Evolutionary conservation across 192 early-diverging fungal species (phyloP), one percentile per base, ranked within the genome.

Genomic region (Allomyces arbusculus): DNA sequence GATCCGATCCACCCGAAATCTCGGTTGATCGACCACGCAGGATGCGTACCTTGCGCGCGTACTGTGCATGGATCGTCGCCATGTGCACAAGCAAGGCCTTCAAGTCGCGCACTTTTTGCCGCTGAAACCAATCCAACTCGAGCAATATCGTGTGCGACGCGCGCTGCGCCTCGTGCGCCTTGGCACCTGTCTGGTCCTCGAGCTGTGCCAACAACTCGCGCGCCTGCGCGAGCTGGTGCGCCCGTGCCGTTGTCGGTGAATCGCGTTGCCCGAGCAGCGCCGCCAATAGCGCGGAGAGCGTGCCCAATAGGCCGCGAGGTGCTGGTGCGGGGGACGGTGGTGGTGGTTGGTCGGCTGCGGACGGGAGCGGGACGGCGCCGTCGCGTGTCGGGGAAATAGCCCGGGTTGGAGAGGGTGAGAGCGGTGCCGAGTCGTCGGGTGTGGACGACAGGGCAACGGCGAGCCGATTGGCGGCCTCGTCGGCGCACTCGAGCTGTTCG

Each of bases 111-210:
- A 96, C 79, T 76, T 98, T 98, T 69, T 93, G 86, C 67, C 88
- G 78, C 76, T 98, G 95, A 78, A 95, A 98, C 33, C 92, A 77
- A 66, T 96, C 92, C 69, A 98, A 70, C 67, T 98, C 91, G 19
- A 78, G 76, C 74, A 95, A 91, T 50, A 94, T 86, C 50, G 87
- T 86, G 5, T 77, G 78, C 55, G 92, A 92, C 26, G 88, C 80
- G 28, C 80, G 79, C n/a, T 77, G 76, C 65, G 96, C 66, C 68
- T 94, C 90, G n/a, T 80, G 74, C 43, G 78, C 78, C 55, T 83
- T 79, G 16, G 79, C 78, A 72, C 86, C 85, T 63, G 89, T 73
- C 43, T 92, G 85, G 67, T 87, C 83, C 74, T 92, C 90, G 33
- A 97, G 76, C 67, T 84, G 65, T 3, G 11, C 75, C 65, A 97